Conservation (phyloP, 2,329 filamentous ascomycete species). For the Colletotrichum liaoningense region DNA sequence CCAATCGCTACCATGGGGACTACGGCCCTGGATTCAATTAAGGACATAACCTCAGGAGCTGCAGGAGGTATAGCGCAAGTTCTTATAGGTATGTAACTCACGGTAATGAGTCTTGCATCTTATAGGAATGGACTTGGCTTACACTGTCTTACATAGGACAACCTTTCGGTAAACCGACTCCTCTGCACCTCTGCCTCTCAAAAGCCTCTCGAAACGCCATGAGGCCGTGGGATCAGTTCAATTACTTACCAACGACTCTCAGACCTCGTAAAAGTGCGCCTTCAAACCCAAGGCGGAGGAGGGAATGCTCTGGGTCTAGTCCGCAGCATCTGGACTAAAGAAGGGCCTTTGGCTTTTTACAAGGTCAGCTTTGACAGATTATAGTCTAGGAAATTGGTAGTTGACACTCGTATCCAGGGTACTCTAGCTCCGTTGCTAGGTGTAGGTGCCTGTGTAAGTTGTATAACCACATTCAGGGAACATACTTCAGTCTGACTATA, state of each 20-base stretch:
- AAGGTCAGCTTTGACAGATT: background rate
- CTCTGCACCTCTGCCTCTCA: background rate
- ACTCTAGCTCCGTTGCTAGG: background rate
- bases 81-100: too few relatives aligned
- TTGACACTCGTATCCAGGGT: background rate
- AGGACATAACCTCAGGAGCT: too few relatives aligned
- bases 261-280: background rate
- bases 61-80: too few relatives aligned
- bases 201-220: background rate
- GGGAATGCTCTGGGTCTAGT: background rate
- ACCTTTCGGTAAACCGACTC: background rate
- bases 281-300: background rate
- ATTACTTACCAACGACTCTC: background rate
- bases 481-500: background rate
- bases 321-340: background rate
- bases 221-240: background rate
- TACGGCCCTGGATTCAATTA: too few relatives aligned
- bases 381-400: background rate
- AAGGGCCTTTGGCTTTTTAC: background rate
- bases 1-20: too few relatives aligned
- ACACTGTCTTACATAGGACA: background rate
- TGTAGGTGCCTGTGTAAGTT: background rate
- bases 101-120: too few relatives aligned
- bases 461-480: background rate
- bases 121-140: too few relatives aligned